phyloP scores from a whole-genome alignment of 441 rosid genomes.

The Manihot esculenta region DNA sequence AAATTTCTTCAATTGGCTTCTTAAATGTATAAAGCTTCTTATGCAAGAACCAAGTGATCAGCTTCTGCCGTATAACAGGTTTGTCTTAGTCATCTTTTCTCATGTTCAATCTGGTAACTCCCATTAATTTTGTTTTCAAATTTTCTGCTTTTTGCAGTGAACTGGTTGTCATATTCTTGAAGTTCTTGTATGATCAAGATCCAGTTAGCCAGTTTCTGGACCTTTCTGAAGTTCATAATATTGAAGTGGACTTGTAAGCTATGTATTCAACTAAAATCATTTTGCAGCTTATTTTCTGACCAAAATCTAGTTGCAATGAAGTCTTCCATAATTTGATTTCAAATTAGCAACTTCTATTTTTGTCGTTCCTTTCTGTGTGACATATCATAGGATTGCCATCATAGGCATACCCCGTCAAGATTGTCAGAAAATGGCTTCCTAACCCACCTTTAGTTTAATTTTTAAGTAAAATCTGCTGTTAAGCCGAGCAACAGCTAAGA shows the following conservation, averaged over 20 bases:
- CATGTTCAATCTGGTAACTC: slow-evolving; percentile 13
- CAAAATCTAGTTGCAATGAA: slow-evolving; percentile 17
- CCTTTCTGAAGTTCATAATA: slow-evolving; percentile 48
- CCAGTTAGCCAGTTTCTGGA: slow-evolving; percentile 79
- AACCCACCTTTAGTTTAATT: background rate
- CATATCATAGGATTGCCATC: background rate
- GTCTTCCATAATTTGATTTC: too few relatives aligned
- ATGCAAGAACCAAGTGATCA: slow-evolving; percentile 95
- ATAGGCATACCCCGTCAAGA: background rate
- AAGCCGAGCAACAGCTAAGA: background rate
- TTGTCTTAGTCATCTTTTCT: slow-evolving; percentile 27
- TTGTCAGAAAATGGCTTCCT: background rate
- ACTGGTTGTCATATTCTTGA: slow-evolving; percentile 83
- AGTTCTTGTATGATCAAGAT: slow-evolving; percentile 92
- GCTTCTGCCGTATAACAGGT: slow-evolving; percentile 75
- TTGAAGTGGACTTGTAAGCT: slow-evolving; percentile 76
- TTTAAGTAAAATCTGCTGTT: background rate
- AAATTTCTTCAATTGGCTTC: slow-evolving; percentile 93
- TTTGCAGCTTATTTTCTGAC: slow-evolving; percentile 10
- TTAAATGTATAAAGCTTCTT: slow-evolving; percentile 82
- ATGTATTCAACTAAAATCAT: slow-evolving; percentile 19
- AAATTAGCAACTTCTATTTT: too few relatives aligned
- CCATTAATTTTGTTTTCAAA: slow-evolving; percentile 23
- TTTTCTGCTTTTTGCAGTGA: slow-evolving; percentile 62
- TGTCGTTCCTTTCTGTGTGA: too few relatives aligned